phyloP scores from a whole-genome alignment of 768 basidiomycete genomes.

The Mycena maculata region DNA sequence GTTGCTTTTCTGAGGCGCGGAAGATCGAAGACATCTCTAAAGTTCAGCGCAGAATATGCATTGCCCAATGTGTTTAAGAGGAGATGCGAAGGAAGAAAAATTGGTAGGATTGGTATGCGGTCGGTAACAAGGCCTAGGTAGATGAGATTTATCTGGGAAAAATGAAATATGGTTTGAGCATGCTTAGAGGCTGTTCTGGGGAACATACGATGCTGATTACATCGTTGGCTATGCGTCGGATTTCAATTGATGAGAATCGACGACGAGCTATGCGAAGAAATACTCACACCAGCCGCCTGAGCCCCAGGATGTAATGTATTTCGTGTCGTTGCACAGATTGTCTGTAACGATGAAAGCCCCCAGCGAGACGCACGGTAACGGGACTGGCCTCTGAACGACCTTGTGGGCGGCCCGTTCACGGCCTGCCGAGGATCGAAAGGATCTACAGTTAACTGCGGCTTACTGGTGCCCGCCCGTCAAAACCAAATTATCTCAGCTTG shows the following conservation, averaged over 20 bases:
- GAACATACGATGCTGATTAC: slow-evolving; percentile 17
- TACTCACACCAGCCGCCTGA: slow-evolving; percentile 23
- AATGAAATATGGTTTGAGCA: neutral
- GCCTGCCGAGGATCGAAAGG: slow-evolving; percentile 1
- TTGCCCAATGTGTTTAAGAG: slow-evolving; percentile 33
- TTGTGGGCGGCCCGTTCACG: neutral
- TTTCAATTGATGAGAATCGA: neutral
- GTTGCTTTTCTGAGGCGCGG: slow-evolving; percentile 44
- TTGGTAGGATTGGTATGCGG: slow-evolving; percentile 50
- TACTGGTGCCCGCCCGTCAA: neutral
- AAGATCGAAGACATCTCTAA: slow-evolving; percentile 50
- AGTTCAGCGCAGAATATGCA: slow-evolving; percentile 35
- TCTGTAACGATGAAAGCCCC: neutral
- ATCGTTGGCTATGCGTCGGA: slow-evolving; percentile 22
- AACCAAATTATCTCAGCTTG: neutral
- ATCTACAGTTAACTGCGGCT: neutral
- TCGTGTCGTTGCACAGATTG: slow-evolving; percentile 19
- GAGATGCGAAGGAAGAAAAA: slow-evolving; percentile 47
- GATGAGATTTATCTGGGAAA: slow-evolving; percentile 46
- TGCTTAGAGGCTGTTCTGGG: neutral
- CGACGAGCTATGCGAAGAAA: neutral
- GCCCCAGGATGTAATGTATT: slow-evolving; percentile 27
- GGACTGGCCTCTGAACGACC: slow-evolving; percentile 19
- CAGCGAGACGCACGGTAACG: slow-evolving; percentile 20
- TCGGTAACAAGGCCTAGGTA: slow-evolving; percentile 49